These are phyloP conservation scores for Sporothrix schenckii DNA, from an alignment of 2,329 filamentous ascomycete species.

Conservation along the genomic window DNA sequence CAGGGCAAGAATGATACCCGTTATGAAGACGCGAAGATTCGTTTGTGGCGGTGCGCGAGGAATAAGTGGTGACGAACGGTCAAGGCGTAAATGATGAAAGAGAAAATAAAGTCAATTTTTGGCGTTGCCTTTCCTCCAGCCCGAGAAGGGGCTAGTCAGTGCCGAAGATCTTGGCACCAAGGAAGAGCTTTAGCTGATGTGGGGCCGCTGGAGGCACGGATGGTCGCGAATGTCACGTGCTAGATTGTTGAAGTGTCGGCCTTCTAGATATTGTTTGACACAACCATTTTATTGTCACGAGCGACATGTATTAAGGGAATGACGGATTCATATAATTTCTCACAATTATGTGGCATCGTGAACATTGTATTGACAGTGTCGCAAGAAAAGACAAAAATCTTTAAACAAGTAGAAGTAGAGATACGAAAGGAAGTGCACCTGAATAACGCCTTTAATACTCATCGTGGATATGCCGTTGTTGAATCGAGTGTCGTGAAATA, in stretches of 20 bases:
- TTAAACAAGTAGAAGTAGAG: neutral
- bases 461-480: neutral
- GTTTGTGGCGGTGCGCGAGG: neutral
- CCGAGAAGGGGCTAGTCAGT: neutral
- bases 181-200: conserved; percentile 9
- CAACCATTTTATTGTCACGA: no score
- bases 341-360: no score
- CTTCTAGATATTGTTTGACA: no score
- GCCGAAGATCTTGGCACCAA: conserved; percentile 9
- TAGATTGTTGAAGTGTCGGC: no score
- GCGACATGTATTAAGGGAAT: no score
- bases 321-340: no score
- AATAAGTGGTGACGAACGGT: neutral
- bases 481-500: neutral
- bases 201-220: neutral
- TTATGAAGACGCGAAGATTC: neutral
- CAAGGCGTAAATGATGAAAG: neutral
- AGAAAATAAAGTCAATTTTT: conserved; percentile 7
- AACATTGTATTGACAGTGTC: no score
- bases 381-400: neutral
- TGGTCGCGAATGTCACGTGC: neutral
- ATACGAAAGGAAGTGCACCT: neutral
- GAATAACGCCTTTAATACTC: neutral
- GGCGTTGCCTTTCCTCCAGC: neutral
- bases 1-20: neutral